phyloP scores from a whole-genome alignment of 75 land plant species.

The Pinus albicaulis region DNA sequence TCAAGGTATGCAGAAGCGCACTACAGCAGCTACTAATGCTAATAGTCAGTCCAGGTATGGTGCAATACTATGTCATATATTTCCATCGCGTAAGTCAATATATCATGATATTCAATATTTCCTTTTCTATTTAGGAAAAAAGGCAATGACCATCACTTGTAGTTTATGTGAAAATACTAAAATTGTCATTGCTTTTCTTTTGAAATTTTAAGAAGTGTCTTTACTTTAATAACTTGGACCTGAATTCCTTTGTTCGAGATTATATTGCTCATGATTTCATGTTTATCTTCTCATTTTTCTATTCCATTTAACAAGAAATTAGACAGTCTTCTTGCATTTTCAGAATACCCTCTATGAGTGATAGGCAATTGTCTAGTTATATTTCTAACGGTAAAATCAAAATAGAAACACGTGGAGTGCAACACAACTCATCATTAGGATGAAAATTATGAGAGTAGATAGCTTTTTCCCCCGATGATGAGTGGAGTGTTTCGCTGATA shows the following conservation, averaged over 20 bases:
- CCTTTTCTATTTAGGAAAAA: neutral
- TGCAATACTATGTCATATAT: neutral
- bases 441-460: no score
- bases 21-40: slow-evolving; percentile 59
- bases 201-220: neutral
- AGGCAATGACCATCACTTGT: neutral
- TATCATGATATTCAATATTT: neutral
- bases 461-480: no score
- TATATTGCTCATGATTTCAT: neutral
- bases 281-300: no score
- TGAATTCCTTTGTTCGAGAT: neutral
- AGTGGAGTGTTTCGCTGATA: no score
- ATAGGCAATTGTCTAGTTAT: neutral
- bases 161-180: neutral
- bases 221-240: neutral
- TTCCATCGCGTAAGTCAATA: neutral
- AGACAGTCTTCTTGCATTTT: neutral
- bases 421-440: no score
- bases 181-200: neutral
- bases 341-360: neutral
- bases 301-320: neutral
- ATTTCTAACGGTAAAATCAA: no score
- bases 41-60: slow-evolving; percentile 65
- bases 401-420: no score
- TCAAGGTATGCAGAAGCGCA: slow-evolving; percentile 47